Conservation (phyloP, 108 stramenopile genomes). For the Aurantiochytrium sp. region DNA sequence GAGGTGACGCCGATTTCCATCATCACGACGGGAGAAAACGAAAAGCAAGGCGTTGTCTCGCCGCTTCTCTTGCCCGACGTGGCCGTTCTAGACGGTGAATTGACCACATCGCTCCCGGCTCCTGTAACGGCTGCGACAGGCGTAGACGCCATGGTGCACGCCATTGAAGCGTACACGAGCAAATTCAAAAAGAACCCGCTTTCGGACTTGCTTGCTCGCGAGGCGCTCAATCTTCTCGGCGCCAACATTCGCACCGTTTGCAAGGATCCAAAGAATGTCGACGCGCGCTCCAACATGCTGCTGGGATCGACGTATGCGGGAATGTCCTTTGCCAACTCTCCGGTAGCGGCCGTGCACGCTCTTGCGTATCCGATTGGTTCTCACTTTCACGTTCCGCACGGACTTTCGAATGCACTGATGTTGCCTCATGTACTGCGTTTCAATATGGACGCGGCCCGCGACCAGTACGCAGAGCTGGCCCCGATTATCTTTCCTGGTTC, state of each 20-base stretch:
- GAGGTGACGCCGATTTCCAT: slow-evolving; percentile 25
- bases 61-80: slow-evolving; percentile 16
- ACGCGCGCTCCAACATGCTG: slow-evolving; percentile 16
- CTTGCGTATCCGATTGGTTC: slow-evolving; percentile 24
- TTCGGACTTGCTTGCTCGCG: slow-evolving; percentile 17
- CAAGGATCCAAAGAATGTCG: background rate
- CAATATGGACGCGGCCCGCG: background rate
- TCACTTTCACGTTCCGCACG: slow-evolving; percentile 22
- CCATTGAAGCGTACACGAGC: slow-evolving; percentile 25
- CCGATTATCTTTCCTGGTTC: slow-evolving; percentile 13
- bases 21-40: slow-evolving; percentile 14
- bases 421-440: slow-evolving; percentile 22
- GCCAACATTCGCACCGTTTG: slow-evolving; percentile 18
- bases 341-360: slow-evolving; percentile 22
- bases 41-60: slow-evolving; percentile 24
- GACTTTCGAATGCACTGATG: slow-evolving; percentile 20
- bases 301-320: slow-evolving; percentile 18
- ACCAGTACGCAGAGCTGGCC: background rate
- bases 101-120: slow-evolving; percentile 15
- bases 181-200: slow-evolving; percentile 20
- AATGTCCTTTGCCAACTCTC: slow-evolving; percentile 24
- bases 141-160: slow-evolving; percentile 31
- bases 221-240: slow-evolving; percentile 19
- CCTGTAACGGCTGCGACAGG: slow-evolving; percentile 8
- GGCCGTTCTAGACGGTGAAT: slow-evolving; percentile 22